Conservation (phyloP, 352 stramenopile genomes). For the Halophytophthora batemanensis region DNA sequence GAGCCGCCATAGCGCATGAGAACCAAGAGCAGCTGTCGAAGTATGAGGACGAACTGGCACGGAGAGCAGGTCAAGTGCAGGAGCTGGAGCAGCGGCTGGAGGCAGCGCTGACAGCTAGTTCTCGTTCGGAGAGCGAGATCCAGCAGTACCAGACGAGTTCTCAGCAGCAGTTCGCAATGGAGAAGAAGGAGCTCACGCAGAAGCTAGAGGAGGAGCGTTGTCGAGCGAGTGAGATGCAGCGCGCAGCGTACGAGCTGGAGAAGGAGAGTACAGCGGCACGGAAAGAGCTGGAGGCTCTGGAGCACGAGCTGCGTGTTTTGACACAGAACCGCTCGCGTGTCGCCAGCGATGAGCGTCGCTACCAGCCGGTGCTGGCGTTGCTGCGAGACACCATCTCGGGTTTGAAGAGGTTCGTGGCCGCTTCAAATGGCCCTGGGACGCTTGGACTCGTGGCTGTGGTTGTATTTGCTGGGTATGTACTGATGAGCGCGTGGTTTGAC, state of each 20-base stretch:
- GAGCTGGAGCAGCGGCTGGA: conserved; percentile 33
- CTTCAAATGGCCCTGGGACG: too few species aligned
- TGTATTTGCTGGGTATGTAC: not conserved
- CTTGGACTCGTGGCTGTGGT: too few species aligned
- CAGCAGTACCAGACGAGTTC: conserved; percentile 39
- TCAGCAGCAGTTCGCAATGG: conserved; percentile 34
- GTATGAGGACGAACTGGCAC: conserved; percentile 10
- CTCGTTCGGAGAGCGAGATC: conserved; percentile 30
- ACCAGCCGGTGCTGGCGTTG: conserved; percentile 18
- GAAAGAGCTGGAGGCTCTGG: conserved; percentile 39
- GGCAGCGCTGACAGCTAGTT: conserved; percentile 19
- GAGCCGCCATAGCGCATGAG: conserved; percentile 26
- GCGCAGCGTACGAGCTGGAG: conserved; percentile 24
- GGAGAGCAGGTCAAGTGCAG: conserved; percentile 17
- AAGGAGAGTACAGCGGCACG: conserved; percentile 23
- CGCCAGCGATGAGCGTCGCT: conserved; percentile 2
- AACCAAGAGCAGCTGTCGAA: conserved; percentile 20
- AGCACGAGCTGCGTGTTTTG: conserved; percentile 35
- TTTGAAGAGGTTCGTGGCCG: conserved; percentile 29
- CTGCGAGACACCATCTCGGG: conserved; percentile 29
- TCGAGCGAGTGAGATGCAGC: conserved; percentile 30
- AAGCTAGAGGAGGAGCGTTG: conserved; percentile 42
- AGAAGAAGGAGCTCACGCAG: conserved; percentile 45
- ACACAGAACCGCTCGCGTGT: conserved; percentile 6
- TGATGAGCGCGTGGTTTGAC: not conserved